Evolutionary conservation across 768 basidiomycete species (phyloP).

Genomic region (Termitomyces sp.): DNA sequence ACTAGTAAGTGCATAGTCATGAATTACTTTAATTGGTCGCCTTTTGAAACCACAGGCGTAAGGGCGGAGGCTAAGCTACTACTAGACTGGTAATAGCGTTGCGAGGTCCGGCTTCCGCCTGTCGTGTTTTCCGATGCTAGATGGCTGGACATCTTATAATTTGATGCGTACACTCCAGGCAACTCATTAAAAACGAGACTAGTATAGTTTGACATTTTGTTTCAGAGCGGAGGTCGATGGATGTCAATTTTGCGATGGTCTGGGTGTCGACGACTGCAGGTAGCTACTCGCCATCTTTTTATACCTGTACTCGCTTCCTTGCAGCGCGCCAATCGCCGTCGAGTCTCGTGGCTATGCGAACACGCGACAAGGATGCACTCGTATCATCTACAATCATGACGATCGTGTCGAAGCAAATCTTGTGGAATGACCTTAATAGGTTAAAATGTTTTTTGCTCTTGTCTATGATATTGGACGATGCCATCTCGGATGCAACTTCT

Average conservation of each 20-base stretch:
- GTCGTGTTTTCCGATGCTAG: neutral
- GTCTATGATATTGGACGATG: neutral
- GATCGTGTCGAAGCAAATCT: constrained; percentile 4
- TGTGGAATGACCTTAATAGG: neutral
- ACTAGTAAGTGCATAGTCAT: neutral
- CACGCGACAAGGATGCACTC: neutral
- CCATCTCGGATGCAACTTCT: neutral
- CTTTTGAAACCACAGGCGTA: neutral
- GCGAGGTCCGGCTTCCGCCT: neutral
- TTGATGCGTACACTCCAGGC: neutral
- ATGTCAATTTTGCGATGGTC: neutral
- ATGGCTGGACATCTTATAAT: neutral
- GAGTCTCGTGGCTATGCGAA: neutral
- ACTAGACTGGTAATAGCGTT: constrained; percentile 2
- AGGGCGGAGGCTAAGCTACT: constrained; percentile 7
- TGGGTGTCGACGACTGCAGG: neutral
- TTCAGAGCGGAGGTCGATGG: neutral
- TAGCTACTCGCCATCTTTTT: neutral
- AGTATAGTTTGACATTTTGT: constrained; percentile 4
- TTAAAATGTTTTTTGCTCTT: neutral
- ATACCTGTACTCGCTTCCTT: neutral
- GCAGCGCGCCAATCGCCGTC: neutral
- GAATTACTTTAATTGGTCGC: neutral
- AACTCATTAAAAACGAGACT: neutral
- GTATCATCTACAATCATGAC: neutral